phyloP scores from a whole-genome alignment of 352 stramenopile genomes.

The Phytophthora palmivora region DNA sequence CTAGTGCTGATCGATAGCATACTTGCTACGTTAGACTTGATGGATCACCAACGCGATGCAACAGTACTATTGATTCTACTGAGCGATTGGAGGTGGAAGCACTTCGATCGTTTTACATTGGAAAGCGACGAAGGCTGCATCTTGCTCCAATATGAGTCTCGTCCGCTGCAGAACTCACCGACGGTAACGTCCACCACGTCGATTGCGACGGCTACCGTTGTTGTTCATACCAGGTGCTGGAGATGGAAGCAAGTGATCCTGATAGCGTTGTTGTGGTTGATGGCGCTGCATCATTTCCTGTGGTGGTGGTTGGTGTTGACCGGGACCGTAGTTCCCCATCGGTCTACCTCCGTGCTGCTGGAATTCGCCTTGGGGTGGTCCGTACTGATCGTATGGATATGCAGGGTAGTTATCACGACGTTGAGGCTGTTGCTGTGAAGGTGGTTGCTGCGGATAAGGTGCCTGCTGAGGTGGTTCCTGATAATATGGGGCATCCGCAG shows the following conservation, averaged over 20 bases:
- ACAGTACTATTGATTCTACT: not conserved
- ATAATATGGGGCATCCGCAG: constrained; percentile 35
- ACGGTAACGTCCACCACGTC: constrained; percentile 43
- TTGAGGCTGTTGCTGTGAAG: constrained; percentile 25
- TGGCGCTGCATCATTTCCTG: constrained; percentile 31
- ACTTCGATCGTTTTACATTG: constrained; percentile 3
- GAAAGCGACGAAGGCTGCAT: not conserved
- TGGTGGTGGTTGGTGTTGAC: constrained; percentile 31
- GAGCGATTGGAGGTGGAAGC: constrained; percentile 9
- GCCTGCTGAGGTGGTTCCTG: constrained; percentile 34
- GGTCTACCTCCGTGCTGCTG: constrained; percentile 37
- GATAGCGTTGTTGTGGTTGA: constrained; percentile 30
- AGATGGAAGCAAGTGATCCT: constrained; percentile 40
- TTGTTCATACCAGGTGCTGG: constrained; percentile 29
- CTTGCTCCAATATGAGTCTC: not conserved
- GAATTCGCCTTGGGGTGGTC: constrained; percentile 39
- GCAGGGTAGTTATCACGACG: constrained; percentile 35
- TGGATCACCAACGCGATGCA: not conserved
- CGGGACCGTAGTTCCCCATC: constrained; percentile 32
- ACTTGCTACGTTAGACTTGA: not conserved
- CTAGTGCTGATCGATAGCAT: not conserved
- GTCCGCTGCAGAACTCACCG: constrained; percentile 20
- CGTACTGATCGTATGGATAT: constrained; percentile 42
- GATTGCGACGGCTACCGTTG: constrained; percentile 32
- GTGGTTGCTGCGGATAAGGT: constrained; percentile 27